Evolutionary conservation across 1,139 yeast species (phyloP).

Genomic region (Scheffersomyces illinoinensis): DNA sequence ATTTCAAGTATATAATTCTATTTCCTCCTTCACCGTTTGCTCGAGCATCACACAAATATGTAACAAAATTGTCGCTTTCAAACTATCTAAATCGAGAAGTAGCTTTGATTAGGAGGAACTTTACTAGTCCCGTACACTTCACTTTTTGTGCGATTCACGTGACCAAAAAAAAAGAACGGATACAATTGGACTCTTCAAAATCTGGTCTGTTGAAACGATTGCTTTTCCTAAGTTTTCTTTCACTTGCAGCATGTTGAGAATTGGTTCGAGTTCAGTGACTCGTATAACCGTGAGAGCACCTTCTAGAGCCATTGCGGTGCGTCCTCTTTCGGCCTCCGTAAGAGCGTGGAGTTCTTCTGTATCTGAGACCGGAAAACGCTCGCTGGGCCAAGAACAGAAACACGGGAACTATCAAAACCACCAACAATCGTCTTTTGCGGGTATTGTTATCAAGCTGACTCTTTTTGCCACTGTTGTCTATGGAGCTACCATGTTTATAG

Average conservation of each 20-base stretch:
- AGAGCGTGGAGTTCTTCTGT: neutral
- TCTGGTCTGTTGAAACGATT: neutral
- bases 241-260: neutral
- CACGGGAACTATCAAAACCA: neutral
- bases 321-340: neutral
- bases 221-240: neutral
- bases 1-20: neutral
- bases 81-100: neutral
- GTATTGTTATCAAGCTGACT: slow-evolving; percentile 34
- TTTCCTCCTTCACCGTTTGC: neutral
- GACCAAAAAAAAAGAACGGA: neutral
- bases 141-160: neutral
- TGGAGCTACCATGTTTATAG: slow-evolving; percentile 42
- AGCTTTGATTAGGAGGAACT: neutral
- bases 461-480: slow-evolving; percentile 32
- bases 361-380: neutral
- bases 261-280: neutral
- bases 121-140: neutral
- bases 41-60: neutral
- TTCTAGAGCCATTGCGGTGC: neutral
- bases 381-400: neutral
- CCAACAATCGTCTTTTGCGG: slow-evolving; percentile 32
- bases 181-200: neutral
- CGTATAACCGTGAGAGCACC: neutral
- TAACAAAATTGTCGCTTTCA: neutral